Conservation (phyloP, 176 grass and related monocot species). For the Metroxylon sagu region DNA sequence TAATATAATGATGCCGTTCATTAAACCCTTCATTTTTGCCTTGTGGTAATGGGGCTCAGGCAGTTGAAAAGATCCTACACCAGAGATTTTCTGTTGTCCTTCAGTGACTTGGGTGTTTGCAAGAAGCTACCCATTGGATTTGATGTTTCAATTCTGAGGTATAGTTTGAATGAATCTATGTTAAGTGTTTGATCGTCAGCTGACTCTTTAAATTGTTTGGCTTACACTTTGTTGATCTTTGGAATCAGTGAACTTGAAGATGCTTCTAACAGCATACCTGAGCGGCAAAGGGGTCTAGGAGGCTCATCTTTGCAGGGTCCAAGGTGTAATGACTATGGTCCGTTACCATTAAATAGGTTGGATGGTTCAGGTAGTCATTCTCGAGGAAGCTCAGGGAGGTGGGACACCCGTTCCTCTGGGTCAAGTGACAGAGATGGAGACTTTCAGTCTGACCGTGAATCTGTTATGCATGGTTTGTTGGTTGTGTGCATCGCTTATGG, state of each 20-base stretch:
- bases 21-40: neutral
- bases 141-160: constrained; percentile 58
- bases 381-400: constrained; percentile 48
- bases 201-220: no score
- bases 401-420: constrained; percentile 69
- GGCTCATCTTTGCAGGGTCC: constrained; percentile 4
- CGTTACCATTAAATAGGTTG: constrained; percentile 27
- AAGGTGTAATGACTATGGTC: constrained; percentile 32
- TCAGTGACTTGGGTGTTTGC: constrained; percentile 46
- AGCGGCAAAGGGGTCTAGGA: constrained; percentile 29
- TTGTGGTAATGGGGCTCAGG: constrained; percentile 15
- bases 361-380: constrained; percentile 37
- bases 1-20: neutral
- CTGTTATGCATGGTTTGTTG: constrained; percentile 40
- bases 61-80: constrained; percentile 46
- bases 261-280: constrained; percentile 26
- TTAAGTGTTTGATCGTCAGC: no score
- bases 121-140: constrained; percentile 59
- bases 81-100: constrained; percentile 63
- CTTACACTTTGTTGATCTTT: neutral
- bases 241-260: constrained; percentile 53
- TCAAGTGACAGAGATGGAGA: constrained; percentile 65
- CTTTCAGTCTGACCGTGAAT: constrained; percentile 38
- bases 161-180: neutral
- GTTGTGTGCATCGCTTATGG: no score